Evolutionary conservation across 257 asterid genomes (phyloP), one percentile per base, ranked within the genome.

Genomic region (Solanum acaule): DNA sequence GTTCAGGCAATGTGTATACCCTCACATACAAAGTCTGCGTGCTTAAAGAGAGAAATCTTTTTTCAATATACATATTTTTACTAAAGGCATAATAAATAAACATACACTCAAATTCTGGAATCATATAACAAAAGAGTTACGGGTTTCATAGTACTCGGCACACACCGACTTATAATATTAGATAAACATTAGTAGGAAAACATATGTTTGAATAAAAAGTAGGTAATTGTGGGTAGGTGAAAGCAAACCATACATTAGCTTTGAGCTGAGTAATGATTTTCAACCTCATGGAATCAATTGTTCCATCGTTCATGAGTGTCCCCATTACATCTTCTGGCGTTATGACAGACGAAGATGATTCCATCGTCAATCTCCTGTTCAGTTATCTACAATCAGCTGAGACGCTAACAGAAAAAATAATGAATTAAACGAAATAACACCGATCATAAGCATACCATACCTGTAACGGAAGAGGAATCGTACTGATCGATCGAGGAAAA

Each of bases 271-370:
- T 94, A 71, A 97, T 94, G 85, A 97, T 95, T 88, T 96, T 97
- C 91, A 95, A 91, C 12, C 99, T 95, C 88, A 97, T 92, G 52
- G 99, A 93, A 70, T 97, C 99, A 89, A 97, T 93, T 13, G 98
- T 94, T 33, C 98, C 98, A 85, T 97, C 99, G 90, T 97, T 95
- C 99, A 97, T 97, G 85, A 97, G 94, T 75, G 98, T 91, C 89
- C 93, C 98, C 91, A 96, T 88, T 42, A 96, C 98, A 86, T 96
- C 99, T 88, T 95, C 98, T 34, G 98, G 98, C 65, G 94, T 90
- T 67, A 96, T 92, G 89, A 95, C 94, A 35, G 93, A 89, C 44
- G 97, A 89, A 67, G 88, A 88, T 33, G 89, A 87, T 75, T 81
- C 86, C 86, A 81, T 81, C 35, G 27, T 44, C 27, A 46, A 81